Percentiles rank a stretch among this genome's conserved stretches.
Conservation (phyloP, 1,284 basidiomycete species). For the Tilletia caries region DNA sequence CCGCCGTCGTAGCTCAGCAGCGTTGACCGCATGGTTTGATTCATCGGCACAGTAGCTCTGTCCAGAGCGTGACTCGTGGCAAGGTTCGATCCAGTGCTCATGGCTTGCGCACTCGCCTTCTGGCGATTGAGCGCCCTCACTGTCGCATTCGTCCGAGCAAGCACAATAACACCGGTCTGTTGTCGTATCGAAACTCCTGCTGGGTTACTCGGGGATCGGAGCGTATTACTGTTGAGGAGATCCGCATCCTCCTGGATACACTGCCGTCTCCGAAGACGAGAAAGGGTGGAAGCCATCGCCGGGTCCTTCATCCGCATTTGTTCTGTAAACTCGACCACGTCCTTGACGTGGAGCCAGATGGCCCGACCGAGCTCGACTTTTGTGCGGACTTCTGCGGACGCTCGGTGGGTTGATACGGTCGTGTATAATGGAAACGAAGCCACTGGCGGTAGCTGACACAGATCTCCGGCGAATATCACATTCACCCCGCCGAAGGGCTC, state of each 20-base stretch:
- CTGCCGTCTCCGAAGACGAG: neutral
- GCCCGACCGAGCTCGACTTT: neutral
- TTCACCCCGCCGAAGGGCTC: neutral
- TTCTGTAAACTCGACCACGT: neutral
- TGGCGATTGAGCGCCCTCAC: neutral
- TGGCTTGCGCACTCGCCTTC: neutral
- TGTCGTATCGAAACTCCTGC: neutral
- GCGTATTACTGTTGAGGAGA: neutral
- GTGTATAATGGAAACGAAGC: neutral
- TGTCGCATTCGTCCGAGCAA: neutral
- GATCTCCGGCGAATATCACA: neutral
- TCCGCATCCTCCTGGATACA: neutral
- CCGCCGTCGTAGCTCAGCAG: neutral
- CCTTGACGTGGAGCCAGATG: neutral
- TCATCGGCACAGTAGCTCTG: neutral
- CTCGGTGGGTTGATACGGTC: no score
- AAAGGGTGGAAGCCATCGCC: neutral
- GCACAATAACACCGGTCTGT: neutral
- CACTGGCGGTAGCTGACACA: neutral
- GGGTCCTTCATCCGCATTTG: conserved; percentile 1
- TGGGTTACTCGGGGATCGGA: neutral
- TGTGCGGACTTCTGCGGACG: neutral
- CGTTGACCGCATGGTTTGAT: neutral
- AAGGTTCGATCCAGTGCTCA: neutral
- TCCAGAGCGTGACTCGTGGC: no score